These are phyloP conservation scores for Candida corydali DNA, from an alignment of 805 yeast genomes.

Conservation along the genomic window DNA sequence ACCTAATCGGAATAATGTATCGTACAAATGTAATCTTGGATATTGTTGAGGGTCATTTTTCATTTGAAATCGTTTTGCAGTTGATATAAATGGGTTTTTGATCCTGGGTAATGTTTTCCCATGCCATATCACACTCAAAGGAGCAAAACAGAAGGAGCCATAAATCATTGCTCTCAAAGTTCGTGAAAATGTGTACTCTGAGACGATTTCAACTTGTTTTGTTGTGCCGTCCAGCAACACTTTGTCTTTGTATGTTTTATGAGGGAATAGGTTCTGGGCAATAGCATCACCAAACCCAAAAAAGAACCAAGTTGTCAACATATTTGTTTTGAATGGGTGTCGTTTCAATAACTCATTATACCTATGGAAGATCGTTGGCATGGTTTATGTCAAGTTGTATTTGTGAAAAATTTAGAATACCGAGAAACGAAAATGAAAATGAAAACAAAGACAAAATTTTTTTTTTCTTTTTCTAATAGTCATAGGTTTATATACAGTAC, in stretches of 20 bases:
- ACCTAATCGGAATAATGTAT: conserved; percentile 22
- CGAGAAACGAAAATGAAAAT: too few relatives aligned
- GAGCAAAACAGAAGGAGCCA: conserved; percentile 37
- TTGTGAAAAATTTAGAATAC: conserved; percentile 1
- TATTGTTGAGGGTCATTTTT: conserved; percentile 12
- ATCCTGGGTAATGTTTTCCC: conserved; percentile 32
- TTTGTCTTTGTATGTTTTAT: conserved; percentile 15
- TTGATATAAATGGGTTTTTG: conserved; percentile 28
- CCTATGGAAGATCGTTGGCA: conserved; percentile 15
- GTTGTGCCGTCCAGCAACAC: neutral
- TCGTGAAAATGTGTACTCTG: conserved; percentile 23
- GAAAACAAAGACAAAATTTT: too few relatives aligned
- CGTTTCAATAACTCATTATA: conserved; percentile 29
- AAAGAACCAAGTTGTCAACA: conserved; percentile 47
- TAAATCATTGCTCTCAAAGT: conserved; percentile 34
- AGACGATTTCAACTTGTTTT: conserved; percentile 12
- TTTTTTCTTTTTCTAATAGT: conserved; percentile 1
- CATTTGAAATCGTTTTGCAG: conserved; percentile 1
- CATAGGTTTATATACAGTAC: neutral
- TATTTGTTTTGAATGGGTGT: conserved; percentile 52
- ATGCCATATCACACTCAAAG: conserved; percentile 37
- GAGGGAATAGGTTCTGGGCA: conserved; percentile 39
- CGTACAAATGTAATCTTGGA: conserved; percentile 14
- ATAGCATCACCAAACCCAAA: conserved; percentile 41
- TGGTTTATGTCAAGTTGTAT: neutral